phyloP scores from a whole-genome alignment of 768 basidiomycete species.

The Pisolithus sp. region DNA sequence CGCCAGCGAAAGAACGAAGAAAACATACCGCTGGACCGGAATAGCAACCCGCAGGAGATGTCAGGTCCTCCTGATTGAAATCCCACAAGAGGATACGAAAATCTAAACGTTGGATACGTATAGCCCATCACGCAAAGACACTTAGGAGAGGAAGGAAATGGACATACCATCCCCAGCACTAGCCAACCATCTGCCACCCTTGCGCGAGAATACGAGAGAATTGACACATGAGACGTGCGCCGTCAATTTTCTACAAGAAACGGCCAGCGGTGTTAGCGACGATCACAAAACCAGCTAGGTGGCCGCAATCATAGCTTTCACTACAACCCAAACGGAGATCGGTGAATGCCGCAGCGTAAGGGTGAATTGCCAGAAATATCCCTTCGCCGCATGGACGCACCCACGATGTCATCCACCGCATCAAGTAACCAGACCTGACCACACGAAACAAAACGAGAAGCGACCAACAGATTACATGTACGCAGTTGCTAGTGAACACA shows the following conservation, averaged over 20 bases:
- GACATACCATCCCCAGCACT: constrained; percentile 64
- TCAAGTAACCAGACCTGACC: not conserved
- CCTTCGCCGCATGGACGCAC: too few relatives aligned
- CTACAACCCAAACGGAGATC: too few relatives aligned
- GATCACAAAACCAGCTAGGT: too few relatives aligned
- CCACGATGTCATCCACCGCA: too few relatives aligned
- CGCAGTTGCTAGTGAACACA: not conserved
- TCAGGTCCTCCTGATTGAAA: constrained; percentile 53
- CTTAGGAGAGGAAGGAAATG: not conserved
- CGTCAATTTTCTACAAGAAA: constrained; percentile 23
- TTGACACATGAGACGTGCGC: constrained; percentile 63
- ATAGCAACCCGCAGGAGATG: constrained; percentile 35
- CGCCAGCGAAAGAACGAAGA: not conserved
- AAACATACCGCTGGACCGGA: constrained; percentile 37
- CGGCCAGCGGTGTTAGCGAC: too few relatives aligned
- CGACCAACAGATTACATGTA: too few relatives aligned
- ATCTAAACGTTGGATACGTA: constrained; percentile 32
- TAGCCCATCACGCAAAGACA: constrained; percentile 8
- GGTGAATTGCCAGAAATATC: too few relatives aligned
- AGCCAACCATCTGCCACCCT: constrained; percentile 55
- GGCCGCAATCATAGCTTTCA: too few relatives aligned
- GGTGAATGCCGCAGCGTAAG: too few relatives aligned
- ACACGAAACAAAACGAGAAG: not conserved
- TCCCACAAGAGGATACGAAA: constrained; percentile 56
- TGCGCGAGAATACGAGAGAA: constrained; percentile 53